phyloP scores from a whole-genome alignment of 1,139 yeast species.

The Chernovozyma sophiae-reginae region DNA sequence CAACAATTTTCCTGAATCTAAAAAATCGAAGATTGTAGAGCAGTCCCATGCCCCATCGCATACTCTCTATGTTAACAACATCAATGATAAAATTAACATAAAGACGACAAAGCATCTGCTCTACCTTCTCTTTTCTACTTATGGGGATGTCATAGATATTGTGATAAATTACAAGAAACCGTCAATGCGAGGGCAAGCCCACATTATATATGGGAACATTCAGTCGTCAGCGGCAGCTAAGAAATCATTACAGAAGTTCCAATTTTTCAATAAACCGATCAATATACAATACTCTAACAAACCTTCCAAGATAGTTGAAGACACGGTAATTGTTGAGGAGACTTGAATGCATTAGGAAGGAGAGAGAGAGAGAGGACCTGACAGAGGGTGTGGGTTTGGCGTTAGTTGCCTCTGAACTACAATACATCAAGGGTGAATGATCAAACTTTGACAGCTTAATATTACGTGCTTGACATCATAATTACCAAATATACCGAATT shows the following conservation, averaged over 20 bases:
- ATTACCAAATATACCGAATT: too few relatives aligned
- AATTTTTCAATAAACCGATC: constrained; percentile 56
- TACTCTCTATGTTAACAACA: constrained; percentile 62
- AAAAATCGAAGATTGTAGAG: neutral
- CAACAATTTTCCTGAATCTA: neutral
- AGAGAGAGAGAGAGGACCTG: too few relatives aligned
- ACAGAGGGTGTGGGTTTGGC: too few relatives aligned
- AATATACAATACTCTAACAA: constrained; percentile 43
- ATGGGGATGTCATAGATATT: constrained; percentile 64
- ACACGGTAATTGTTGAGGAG: neutral
- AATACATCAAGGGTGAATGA: too few relatives aligned
- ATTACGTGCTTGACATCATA: too few relatives aligned
- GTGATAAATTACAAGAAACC: constrained; percentile 35
- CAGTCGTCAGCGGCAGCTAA: constrained; percentile 54
- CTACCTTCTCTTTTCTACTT: constrained; percentile 60
- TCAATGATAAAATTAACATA: constrained; percentile 58
- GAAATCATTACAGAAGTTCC: constrained; percentile 42
- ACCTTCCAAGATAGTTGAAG: constrained; percentile 3
- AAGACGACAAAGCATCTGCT: constrained; percentile 47
- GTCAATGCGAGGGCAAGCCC: constrained; percentile 74
- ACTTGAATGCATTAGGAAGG: too few relatives aligned
- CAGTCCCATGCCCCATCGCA: constrained; percentile 20
- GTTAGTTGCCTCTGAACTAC: too few relatives aligned
- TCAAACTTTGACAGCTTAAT: too few relatives aligned
- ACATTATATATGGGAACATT: constrained; percentile 50